Evolutionary conservation across 192 early-diverging fungal genomes (phyloP).

Genomic region (Podila epigama): DNA sequence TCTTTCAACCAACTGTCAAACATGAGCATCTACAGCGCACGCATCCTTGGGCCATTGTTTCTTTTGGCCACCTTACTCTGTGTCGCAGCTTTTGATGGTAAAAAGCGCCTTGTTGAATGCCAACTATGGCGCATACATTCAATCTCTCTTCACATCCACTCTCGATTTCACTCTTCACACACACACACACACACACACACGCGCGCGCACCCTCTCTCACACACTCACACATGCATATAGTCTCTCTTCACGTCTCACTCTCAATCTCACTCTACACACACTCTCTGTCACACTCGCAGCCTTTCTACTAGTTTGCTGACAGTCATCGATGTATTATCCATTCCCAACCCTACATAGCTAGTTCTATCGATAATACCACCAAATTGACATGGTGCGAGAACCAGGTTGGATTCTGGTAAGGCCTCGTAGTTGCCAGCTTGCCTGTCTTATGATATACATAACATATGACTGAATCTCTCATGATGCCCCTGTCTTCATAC

Average conservation of each 20-base stretch:
- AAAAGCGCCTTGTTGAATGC: too few relatives aligned
- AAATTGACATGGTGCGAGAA: constrained; percentile 45
- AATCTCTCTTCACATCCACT: too few relatives aligned
- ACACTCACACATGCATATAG: not conserved
- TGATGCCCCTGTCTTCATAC: not conserved
- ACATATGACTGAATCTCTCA: too few relatives aligned
- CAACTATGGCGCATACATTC: too few relatives aligned
- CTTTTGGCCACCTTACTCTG: constrained; percentile 6
- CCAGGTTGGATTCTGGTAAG: constrained; percentile 43
- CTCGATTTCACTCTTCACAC: too few relatives aligned
- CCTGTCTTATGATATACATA: too few relatives aligned
- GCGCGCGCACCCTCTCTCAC: too few relatives aligned
- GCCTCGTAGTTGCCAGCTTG: not conserved
- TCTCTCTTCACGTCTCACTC: not conserved
- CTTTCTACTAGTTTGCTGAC: not conserved
- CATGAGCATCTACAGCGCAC: constrained; percentile 2
- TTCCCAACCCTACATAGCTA: constrained; percentile 2
- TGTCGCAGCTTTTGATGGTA: constrained; percentile 33
- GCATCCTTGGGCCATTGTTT: constrained; percentile 5
- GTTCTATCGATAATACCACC: constrained; percentile 36
- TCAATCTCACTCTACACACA: not conserved
- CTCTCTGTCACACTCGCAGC: too few relatives aligned
- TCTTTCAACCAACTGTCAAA: not conserved
- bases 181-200: too few relatives aligned
- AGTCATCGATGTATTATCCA: not conserved